These are phyloP conservation scores for Phytophthora pinifolia DNA, from an alignment of 352 stramenopile genomes.

Conservation along the genomic window DNA sequence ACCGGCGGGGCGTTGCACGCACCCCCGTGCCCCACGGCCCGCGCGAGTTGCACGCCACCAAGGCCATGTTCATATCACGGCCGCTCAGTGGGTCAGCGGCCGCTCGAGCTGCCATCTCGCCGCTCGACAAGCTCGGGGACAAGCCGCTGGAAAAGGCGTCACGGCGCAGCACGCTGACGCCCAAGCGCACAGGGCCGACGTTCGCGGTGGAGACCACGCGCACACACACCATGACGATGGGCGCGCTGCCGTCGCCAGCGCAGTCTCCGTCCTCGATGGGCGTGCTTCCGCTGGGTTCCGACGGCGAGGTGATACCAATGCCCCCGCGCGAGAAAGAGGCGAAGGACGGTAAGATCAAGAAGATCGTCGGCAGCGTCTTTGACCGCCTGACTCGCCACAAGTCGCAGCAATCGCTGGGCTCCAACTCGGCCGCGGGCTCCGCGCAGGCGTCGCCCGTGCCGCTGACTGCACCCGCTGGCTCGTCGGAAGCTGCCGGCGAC, in stretches of 20 bases:
- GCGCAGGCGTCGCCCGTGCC: conserved; percentile 24
- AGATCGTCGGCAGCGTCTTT: conserved; percentile 74
- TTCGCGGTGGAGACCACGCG: conserved; percentile 38
- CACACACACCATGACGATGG: conserved; percentile 36
- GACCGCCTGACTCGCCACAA: conserved; percentile 72
- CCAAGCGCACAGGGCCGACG: conserved; percentile 27
- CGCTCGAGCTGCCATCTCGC: conserved; percentile 12
- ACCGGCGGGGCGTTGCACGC: conserved; percentile 35
- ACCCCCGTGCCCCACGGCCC: conserved; percentile 44
- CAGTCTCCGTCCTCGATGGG: conserved; percentile 30
- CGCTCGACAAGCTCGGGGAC: conserved; percentile 20
- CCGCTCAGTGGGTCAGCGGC: conserved; percentile 35
- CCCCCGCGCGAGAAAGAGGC: conserved; percentile 28
- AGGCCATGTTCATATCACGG: conserved; percentile 66
- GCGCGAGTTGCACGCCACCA: conserved; percentile 65
- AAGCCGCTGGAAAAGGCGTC: conserved; percentile 26
- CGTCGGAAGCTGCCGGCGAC: conserved; percentile 25
- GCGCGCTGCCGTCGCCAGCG: conserved; percentile 32
- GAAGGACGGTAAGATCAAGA: conserved; percentile 77
- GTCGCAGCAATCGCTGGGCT: conserved; percentile 24
- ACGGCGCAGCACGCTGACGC: conserved; percentile 40
- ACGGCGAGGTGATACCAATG: conserved; percentile 27
- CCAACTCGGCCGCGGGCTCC: conserved; percentile 14
- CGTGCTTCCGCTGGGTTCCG: conserved; percentile 20
- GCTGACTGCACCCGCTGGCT: conserved; percentile 6